Evolutionary conservation across 805 yeast species (phyloP).

Genomic region (Tetrapisispora fleetii): DNA sequence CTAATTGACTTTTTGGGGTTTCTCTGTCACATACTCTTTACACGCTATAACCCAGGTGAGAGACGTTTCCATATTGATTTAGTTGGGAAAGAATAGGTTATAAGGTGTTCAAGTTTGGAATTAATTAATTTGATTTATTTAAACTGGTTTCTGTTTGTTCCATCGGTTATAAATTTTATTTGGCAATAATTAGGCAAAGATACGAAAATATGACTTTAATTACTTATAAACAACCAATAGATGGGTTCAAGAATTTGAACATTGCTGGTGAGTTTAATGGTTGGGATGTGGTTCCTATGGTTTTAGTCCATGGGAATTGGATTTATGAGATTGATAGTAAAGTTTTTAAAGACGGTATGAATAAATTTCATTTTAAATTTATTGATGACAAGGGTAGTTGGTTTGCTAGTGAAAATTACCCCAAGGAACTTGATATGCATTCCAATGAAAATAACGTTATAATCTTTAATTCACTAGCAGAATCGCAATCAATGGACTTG

Average conservation of each 20-base stretch:
- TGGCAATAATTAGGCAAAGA: neutral
- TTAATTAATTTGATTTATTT: no score
- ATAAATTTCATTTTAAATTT: constrained; percentile 20
- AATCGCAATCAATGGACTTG: neutral
- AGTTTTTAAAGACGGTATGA: constrained; percentile 8
- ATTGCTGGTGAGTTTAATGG: constrained; percentile 33
- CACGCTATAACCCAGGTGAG: no score
- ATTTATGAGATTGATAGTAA: constrained; percentile 21
- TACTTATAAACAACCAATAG: constrained; percentile 10
- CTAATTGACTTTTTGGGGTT: no score
- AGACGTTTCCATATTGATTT: no score
- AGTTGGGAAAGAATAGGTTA: no score
- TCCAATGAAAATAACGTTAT: constrained; percentile 33
- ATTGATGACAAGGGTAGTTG: constrained; percentile 22
- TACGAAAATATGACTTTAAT: neutral
- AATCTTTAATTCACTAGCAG: neutral
- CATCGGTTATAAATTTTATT: no score
- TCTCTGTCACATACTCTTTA: no score
- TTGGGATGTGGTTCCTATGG: constrained; percentile 25
- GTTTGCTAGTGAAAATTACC: constrained; percentile 24
- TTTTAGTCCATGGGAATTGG: constrained; percentile 12
- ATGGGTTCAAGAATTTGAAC: constrained; percentile 17
- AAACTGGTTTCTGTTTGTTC: no score
- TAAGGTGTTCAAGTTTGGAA: no score
- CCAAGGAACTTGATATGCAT: constrained; percentile 27